A percentile compares a stretch with the other conserved stretches of the same genome.
These are phyloP conservation scores for Beauveria sp. DNA, from an alignment of 2,329 filamentous ascomycete species.

Conservation along the genomic window DNA sequence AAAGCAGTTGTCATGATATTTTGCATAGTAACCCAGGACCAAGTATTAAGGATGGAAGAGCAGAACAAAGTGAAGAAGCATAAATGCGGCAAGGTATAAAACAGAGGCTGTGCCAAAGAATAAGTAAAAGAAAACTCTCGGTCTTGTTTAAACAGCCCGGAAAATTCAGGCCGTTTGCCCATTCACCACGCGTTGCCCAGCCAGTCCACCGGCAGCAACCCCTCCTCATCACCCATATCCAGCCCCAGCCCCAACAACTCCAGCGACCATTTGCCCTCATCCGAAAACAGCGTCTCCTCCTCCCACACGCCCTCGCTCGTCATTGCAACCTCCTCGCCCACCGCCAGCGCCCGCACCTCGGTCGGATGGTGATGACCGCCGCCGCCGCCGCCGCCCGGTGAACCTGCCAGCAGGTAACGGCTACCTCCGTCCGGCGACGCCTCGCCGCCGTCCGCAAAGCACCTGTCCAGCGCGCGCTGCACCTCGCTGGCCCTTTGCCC, in stretches of 20 bases:
- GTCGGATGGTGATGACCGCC: constrained; percentile 19
- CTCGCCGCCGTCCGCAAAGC: constrained; percentile 12
- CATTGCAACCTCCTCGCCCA: constrained; percentile 36
- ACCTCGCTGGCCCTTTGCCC: constrained; percentile 27
- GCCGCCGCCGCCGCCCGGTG: too few relatives aligned
- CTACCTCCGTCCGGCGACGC: constrained; percentile 2
- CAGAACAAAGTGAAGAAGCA: too few relatives aligned
- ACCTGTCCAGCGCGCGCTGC: constrained; percentile 23
- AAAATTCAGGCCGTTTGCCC: neutral
- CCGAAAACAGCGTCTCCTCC: neutral
- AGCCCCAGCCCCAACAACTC: neutral
- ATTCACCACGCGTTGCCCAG: neutral
- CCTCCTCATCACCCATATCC: neutral
- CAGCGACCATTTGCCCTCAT: neutral
- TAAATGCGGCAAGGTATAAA: too few relatives aligned
- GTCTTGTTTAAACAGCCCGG: too few relatives aligned
- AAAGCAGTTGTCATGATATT: neutral
- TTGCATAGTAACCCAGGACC: neutral
- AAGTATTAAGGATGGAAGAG: too few relatives aligned
- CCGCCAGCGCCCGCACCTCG: constrained; percentile 33
- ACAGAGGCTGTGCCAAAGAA: too few relatives aligned
- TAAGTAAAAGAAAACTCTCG: too few relatives aligned
- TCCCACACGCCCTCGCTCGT: constrained; percentile 31
- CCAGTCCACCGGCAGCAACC: neutral
- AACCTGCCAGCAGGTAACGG: neutral